Conservation (phyloP, 2,329 filamentous ascomycete genomes). For the Proliferodiscus dingleyae region DNA sequence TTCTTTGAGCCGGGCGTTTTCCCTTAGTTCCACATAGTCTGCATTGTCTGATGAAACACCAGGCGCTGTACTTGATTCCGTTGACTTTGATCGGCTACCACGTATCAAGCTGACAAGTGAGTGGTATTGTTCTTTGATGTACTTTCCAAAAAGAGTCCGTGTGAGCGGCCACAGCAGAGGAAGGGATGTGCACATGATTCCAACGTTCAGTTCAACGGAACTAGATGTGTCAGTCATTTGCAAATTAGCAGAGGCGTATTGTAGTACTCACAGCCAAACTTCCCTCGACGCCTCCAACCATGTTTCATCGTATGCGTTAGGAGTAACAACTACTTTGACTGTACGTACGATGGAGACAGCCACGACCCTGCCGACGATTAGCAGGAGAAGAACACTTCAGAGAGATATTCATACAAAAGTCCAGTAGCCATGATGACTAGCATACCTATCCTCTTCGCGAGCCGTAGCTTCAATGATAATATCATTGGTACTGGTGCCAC, state of each 20-base stretch:
- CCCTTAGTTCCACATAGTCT: neutral
- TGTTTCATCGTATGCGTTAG: neutral
- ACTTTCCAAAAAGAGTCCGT: neutral
- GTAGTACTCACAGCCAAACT: neutral
- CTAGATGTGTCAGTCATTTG: neutral
- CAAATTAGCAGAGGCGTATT: neutral
- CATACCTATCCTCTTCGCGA: neutral
- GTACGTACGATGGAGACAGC: neutral
- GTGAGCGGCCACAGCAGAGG: neutral
- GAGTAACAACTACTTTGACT: neutral
- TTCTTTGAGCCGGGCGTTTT: neutral
- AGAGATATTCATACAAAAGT: neutral
- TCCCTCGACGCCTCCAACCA: neutral
- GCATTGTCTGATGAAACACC: too few relatives aligned
- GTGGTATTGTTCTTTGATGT: neutral
- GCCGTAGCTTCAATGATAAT: neutral
- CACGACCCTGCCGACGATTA: neutral
- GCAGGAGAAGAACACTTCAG: neutral
- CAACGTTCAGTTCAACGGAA: neutral
- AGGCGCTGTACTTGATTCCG: too few relatives aligned
- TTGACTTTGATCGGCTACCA: neutral
- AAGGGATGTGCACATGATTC: neutral
- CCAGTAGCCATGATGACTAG: neutral
- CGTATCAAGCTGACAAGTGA: neutral
- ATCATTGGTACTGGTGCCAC: neutral